phyloP scores from a whole-genome alignment of 2,329 filamentous ascomycete species.

The Fusarium phyllophilum region DNA sequence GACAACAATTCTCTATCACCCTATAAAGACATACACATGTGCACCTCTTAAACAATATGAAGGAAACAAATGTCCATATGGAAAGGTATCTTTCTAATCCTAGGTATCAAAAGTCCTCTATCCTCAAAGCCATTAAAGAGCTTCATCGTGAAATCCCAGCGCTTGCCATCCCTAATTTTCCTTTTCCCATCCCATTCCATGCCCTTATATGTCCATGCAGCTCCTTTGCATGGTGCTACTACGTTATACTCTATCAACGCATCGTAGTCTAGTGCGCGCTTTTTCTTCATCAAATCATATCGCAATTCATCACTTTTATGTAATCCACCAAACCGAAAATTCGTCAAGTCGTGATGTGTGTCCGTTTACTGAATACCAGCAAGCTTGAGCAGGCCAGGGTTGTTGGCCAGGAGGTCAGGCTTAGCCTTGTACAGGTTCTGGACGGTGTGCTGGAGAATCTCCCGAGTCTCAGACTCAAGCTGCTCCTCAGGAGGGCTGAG shows the following conservation, averaged over 20 bases:
- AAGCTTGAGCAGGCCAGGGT: conserved; percentile 47
- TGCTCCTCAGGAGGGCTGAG: conserved; percentile 78
- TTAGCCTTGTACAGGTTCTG: conserved; percentile 55
- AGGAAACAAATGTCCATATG: conserved; percentile 7
- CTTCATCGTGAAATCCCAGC: conserved; percentile 26
- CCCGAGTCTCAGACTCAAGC: conserved; percentile 76
- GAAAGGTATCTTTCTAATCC: conserved; percentile 41
- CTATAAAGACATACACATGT: not conserved
- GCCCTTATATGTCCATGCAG: conserved; percentile 20
- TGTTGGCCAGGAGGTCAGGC: conserved; percentile 48
- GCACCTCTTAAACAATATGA: not conserved
- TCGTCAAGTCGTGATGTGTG: conserved; percentile 33
- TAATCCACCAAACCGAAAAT: conserved; percentile 20
- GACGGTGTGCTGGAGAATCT: conserved; percentile 73
- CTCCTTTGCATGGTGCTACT: conserved; percentile 14
- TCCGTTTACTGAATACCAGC: conserved; percentile 42
- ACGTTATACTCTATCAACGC: conserved; percentile 40
- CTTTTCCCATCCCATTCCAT: conserved; percentile 11
- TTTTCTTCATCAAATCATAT: conserved; percentile 44
- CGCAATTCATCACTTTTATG: conserved; percentile 32
- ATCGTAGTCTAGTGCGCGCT: conserved; percentile 20
- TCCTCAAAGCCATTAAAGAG: conserved; percentile 14
- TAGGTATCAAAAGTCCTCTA: conserved; percentile 36
- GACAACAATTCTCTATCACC: not conserved
- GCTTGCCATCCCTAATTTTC: conserved; percentile 22